phyloP scores from a whole-genome alignment of 2,329 filamentous ascomycete genomes.

The Clonostachys byssicola region DNA sequence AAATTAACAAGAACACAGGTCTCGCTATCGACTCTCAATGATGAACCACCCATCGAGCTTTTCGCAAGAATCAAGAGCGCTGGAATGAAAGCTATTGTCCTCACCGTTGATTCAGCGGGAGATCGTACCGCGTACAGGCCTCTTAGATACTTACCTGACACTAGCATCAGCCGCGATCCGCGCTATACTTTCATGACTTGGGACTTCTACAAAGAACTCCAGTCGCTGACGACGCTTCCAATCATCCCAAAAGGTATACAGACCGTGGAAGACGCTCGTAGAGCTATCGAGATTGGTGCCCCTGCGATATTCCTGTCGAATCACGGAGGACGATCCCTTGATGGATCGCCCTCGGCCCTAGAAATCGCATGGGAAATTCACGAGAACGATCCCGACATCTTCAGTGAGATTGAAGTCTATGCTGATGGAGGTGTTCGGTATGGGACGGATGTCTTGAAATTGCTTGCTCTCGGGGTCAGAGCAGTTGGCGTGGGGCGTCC shows the following conservation, averaged over 20 bases:
- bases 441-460: slow-evolving; percentile 34
- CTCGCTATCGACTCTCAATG: too few species aligned
- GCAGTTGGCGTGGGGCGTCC: slow-evolving; percentile 42
- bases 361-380: slow-evolving; percentile 33
- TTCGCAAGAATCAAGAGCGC: slow-evolving; percentile 21
- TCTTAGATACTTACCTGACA: too few species aligned
- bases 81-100: slow-evolving; percentile 28
- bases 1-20: too few species aligned
- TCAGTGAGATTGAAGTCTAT: slow-evolving; percentile 29
- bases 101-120: slow-evolving; percentile 32
- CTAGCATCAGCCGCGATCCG: too few species aligned
- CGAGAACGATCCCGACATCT: slow-evolving; percentile 26
- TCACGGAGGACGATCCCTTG: slow-evolving; percentile 36
- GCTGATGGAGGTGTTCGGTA: slow-evolving; percentile 39
- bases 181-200: slow-evolving; percentile 15
- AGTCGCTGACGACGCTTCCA: slow-evolving; percentile 26
- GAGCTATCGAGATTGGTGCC: slow-evolving; percentile 18
- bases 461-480: slow-evolving; percentile 36
- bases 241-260: slow-evolving; percentile 34
- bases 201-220: slow-evolving; percentile 28
- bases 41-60: slow-evolving; percentile 21
- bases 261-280: slow-evolving; percentile 25
- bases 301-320: slow-evolving; percentile 33
- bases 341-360: slow-evolving; percentile 29
- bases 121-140: slow-evolving; percentile 32